Conservation (phyloP, 179 eudicot species). For the Actinidia polygama region DNA sequence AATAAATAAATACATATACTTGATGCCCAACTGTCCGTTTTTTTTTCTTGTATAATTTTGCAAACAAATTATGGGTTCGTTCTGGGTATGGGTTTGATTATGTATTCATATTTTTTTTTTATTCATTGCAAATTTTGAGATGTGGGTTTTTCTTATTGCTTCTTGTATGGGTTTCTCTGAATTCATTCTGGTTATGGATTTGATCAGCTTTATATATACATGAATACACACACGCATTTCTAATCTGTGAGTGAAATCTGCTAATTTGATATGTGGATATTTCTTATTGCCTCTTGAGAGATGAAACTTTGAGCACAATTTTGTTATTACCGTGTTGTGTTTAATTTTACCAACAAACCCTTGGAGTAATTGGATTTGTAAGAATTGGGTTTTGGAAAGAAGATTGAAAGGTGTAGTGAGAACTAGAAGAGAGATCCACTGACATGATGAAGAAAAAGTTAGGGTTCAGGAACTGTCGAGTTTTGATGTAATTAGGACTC, state of each 20-base stretch:
- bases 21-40: neutral
- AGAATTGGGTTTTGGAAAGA: slow-evolving; percentile 1
- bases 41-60: neutral
- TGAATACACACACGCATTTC: neutral
- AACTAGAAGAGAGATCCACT: neutral
- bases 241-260: neutral
- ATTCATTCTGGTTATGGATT: neutral
- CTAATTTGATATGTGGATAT: neutral
- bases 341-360: neutral
- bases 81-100: too few species aligned
- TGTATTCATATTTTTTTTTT: neutral
- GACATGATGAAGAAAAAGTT: neutral
- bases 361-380: neutral
- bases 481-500: neutral
- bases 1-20: too few species aligned
- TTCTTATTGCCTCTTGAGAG: neutral
- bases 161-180: neutral
- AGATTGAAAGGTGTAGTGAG: neutral
- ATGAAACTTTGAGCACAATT: neutral
- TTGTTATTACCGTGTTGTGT: neutral
- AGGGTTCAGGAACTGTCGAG: neutral
- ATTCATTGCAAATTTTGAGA: neutral
- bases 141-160: neutral
- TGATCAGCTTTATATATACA: neutral
- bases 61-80: too few species aligned